A percentile compares a stretch with the other conserved stretches of the same genome.
phyloP scores from a whole-genome alignment of 1,284 basidiomycete species.

The Papiliotrema nemorosa region DNA sequence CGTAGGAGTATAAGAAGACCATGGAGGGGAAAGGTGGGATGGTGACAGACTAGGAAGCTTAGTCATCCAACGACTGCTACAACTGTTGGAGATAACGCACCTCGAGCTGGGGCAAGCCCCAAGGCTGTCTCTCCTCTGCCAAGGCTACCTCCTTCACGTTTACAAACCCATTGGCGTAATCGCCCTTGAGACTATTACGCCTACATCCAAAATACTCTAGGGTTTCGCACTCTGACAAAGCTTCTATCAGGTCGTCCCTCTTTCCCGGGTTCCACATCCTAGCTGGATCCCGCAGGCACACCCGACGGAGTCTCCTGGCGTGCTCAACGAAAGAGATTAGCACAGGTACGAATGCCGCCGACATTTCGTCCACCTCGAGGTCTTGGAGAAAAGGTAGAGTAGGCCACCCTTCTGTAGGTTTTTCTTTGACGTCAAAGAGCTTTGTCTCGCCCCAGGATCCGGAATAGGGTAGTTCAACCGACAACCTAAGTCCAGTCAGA shows the following conservation, averaged over 20 bases:
- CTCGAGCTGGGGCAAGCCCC: constrained; percentile 2
- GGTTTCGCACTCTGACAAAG: background rate
- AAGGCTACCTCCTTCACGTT: background rate
- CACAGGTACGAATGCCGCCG: background rate
- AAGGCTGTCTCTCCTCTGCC: background rate
- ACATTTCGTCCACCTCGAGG: constrained; percentile 11
- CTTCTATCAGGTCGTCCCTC: background rate
- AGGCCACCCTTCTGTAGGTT: constrained; percentile 1
- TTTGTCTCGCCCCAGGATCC: constrained; percentile 6
- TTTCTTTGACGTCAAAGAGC: background rate
- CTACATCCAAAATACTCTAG: background rate
- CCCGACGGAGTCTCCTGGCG: background rate
- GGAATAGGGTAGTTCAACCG: constrained; percentile 3
- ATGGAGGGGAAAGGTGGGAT: constrained; percentile 2
- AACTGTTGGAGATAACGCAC: background rate
- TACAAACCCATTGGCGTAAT: background rate
- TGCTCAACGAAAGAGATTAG: constrained; percentile 1
- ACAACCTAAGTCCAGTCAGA: background rate
- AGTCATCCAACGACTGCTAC: background rate
- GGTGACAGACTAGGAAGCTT: background rate
- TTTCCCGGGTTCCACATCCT: background rate
- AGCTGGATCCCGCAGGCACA: constrained; percentile 6
- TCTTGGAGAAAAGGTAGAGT: constrained; percentile 1
- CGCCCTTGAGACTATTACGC: background rate
- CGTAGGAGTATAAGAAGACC: background rate